A percentile compares a stretch with the other conserved stretches of the same genome.
phyloP scores from a whole-genome alignment of 2,329 filamentous ascomycete genomes.

The Colletotrichum viniferum region DNA sequence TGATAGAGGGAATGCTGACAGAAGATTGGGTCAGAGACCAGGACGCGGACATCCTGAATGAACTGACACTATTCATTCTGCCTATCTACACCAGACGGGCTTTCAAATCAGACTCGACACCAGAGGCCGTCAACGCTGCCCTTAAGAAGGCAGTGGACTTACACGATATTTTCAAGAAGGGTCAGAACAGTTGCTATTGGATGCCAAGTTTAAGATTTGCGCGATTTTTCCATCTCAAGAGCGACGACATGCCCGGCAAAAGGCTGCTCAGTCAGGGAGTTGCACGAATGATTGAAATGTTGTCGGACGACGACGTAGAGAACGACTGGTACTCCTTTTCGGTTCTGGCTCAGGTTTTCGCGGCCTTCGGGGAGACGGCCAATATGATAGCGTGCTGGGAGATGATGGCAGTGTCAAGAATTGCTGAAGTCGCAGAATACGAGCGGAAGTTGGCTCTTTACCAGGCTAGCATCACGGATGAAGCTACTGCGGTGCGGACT shows the following conservation, averaged over 20 bases:
- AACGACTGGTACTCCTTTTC: background rate
- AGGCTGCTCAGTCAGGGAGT: no score
- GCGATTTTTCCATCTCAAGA: background rate
- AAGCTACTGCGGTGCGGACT: background rate
- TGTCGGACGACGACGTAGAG: background rate
- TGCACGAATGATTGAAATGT: background rate
- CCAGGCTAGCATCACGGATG: background rate
- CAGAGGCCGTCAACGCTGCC: fast-evolving
- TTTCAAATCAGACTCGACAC: background rate
- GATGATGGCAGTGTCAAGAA: background rate
- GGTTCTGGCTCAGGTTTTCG: background rate
- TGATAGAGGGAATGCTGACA: background rate
- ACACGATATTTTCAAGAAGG: background rate
- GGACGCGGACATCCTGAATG: background rate
- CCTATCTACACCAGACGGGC: background rate
- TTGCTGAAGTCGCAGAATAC: background rate
- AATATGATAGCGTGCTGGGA: background rate
- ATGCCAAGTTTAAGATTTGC: background rate
- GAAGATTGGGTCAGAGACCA: background rate
- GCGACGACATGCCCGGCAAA: background rate
- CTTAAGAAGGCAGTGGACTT: background rate
- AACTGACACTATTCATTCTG: background rate
- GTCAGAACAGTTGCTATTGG: no score
- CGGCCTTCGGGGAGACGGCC: background rate
- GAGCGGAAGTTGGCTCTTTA: background rate